phyloP scores from a whole-genome alignment of 768 basidiomycete genomes.

The Panaeolus papilionaceus region DNA sequence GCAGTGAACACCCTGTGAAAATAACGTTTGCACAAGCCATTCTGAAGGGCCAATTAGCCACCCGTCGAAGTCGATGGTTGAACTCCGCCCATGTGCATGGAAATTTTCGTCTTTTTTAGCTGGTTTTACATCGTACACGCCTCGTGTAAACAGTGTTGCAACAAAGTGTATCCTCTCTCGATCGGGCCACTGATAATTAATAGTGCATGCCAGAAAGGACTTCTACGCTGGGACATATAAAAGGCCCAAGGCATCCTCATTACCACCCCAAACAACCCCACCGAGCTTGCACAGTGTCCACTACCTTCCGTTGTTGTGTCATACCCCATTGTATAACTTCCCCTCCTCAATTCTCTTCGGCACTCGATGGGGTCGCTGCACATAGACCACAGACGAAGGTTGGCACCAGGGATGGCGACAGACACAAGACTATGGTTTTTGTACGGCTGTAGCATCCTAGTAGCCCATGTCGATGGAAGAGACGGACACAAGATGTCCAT shows the following conservation, averaged over 20 bases:
- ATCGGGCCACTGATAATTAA: not conserved
- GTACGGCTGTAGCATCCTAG: not conserved
- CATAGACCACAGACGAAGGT: not conserved
- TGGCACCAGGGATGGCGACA: conserved; percentile 6
- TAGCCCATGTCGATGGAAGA: conserved; percentile 5
- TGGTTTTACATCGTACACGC: not conserved
- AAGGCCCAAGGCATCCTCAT: not conserved
- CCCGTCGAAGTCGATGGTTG: not conserved
- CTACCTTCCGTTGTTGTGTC: not conserved
- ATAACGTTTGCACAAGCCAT: not conserved
- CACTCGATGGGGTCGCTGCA: not conserved
- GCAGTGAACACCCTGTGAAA: not conserved
- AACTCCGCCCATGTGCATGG: not conserved
- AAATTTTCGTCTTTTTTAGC: not conserved
- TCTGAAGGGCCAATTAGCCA: not conserved
- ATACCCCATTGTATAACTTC: not conserved
- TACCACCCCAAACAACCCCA: not conserved
- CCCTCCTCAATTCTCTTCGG: not conserved
- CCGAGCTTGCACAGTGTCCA: not conserved
- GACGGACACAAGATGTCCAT: not conserved
- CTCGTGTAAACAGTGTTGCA: conserved; percentile 1
- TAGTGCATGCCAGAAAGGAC: not conserved
- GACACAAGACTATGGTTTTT: not conserved
- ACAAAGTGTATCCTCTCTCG: not conserved
- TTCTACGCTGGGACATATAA: not conserved